Conservation (phyloP, 208 protist species). For the Entamoeba invadens region DNA sequence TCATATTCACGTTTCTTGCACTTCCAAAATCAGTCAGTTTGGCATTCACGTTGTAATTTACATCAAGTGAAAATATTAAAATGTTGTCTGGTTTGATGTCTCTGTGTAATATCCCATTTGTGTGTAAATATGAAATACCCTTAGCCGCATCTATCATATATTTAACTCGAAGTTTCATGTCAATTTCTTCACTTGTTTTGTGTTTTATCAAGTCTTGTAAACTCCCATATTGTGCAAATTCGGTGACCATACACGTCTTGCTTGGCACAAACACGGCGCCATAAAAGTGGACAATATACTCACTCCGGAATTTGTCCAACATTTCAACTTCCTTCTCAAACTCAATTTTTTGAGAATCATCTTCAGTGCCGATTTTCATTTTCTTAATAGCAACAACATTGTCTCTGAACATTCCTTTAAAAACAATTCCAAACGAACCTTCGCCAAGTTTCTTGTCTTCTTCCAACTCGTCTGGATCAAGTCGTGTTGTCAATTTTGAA, state of each 20-base stretch:
- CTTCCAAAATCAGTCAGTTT: conserved; percentile 19
- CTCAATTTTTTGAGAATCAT: conserved; percentile 16
- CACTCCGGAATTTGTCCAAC: conserved; percentile 28
- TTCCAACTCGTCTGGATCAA: neutral
- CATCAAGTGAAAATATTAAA: neutral
- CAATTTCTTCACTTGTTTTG: neutral
- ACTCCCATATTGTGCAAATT: conserved; percentile 32
- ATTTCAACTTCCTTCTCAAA: conserved; percentile 37
- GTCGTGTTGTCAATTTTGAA: neutral
- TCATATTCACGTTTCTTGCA: neutral
- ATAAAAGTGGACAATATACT: conserved; percentile 44
- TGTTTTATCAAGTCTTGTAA: conserved; percentile 4
- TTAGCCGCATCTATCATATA: neutral
- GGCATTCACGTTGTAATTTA: conserved; percentile 4
- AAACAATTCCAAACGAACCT: conserved; percentile 19
- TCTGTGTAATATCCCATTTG: neutral
- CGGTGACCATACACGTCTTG: conserved; percentile 41
- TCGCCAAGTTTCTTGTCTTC: conserved; percentile 7
- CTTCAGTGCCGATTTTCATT: neutral
- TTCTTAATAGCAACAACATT: conserved; percentile 31
- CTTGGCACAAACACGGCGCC: conserved; percentile 33
- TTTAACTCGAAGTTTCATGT: neutral
- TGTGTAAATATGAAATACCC: neutral
- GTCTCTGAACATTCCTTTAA: conserved; percentile 11
- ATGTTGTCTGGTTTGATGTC: conserved; percentile 14